Percentiles rank a stretch among this genome's conserved stretches.
Evolutionary conservation across 2,329 filamentous ascomycete species (phyloP).

Genomic region (Cryphonectria parasitica): DNA sequence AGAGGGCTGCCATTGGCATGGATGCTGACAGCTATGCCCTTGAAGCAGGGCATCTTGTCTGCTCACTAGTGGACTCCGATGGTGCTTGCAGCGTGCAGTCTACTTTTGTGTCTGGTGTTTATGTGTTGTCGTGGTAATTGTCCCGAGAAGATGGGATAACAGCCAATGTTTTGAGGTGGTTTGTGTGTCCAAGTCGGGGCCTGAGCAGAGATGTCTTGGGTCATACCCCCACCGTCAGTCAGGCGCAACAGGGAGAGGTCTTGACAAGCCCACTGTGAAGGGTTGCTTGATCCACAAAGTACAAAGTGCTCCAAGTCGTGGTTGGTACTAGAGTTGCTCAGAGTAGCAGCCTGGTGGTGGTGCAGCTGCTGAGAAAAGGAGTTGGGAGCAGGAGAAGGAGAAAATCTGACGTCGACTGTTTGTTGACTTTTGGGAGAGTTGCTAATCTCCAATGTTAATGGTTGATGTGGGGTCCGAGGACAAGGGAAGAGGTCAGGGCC

Average conservation of each 20-base stretch:
- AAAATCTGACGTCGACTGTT: constrained; percentile 19
- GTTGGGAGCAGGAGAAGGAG: constrained; percentile 1
- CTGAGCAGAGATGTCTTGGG: constrained; percentile 10
- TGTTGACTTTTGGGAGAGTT: constrained; percentile 18
- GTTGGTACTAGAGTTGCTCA: not conserved
- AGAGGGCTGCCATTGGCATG: constrained; percentile 81
- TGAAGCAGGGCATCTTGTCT: constrained; percentile 86
- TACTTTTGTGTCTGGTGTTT: not conserved
- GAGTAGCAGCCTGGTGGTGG: not conserved
- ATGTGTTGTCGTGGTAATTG: not conserved
- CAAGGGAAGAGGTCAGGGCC: constrained; percentile 5
- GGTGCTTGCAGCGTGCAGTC: constrained; percentile 1
- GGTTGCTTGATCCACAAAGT: not conserved
- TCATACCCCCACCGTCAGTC: constrained; percentile 15
- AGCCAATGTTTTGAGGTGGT: constrained; percentile 14
- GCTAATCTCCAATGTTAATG: constrained; percentile 15
- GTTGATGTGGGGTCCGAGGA: constrained; percentile 11
- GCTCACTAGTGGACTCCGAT: constrained; percentile 6
- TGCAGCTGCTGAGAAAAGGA: not conserved
- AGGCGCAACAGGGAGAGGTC: not conserved
- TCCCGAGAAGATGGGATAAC: not conserved
- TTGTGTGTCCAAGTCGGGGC: not conserved
- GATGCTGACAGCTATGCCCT: constrained; percentile 97
- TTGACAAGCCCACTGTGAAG: not conserved
- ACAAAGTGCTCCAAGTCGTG: not conserved